Evolutionary conservation across 75 land plant species (phyloP).

Genomic region (Ceratopteris richardii): DNA sequence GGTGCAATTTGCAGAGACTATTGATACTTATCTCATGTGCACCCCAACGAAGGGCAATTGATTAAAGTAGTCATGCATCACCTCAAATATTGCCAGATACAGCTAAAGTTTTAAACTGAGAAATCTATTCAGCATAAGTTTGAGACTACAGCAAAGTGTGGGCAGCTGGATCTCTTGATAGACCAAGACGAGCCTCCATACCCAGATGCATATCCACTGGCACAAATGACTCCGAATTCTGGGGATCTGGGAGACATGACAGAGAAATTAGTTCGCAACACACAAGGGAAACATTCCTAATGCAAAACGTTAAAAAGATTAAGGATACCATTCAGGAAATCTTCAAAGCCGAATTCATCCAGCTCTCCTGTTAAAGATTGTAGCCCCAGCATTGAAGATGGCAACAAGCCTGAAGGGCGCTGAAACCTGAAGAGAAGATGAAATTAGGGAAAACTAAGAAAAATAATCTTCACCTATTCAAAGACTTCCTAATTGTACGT

Average conservation of each 20-base stretch:
- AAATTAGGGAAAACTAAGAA: background rate
- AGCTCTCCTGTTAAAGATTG: slow-evolving; percentile 80
- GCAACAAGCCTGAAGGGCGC: slow-evolving; percentile 72
- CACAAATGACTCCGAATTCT: slow-evolving; percentile 54
- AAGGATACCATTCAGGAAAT: slow-evolving; percentile 63
- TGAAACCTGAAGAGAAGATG: slow-evolving; percentile 52
- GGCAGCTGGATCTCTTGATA: slow-evolving; percentile 68
- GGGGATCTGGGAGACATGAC: slow-evolving; percentile 45
- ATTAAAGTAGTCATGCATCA: no score
- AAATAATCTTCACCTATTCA: no score
- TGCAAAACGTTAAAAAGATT: no score
- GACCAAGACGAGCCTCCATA: slow-evolving; percentile 82
- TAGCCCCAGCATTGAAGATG: slow-evolving; percentile 89
- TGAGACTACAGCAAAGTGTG: slow-evolving; percentile 50
- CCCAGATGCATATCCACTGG: slow-evolving; percentile 78
- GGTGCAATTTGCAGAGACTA: no score
- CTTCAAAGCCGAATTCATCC: slow-evolving; percentile 79
- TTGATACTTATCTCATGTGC: no score
- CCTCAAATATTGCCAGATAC: no score
- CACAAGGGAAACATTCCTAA: background rate
- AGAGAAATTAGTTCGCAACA: background rate
- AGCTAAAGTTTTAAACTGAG: no score
- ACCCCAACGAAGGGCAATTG: no score
- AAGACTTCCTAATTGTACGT: no score
- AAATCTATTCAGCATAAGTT: no score